A percentile compares a stretch with the other conserved stretches of the same genome.
Conservation (phyloP, 345 rosid species). For the Eucalyptus viminalis region DNA sequence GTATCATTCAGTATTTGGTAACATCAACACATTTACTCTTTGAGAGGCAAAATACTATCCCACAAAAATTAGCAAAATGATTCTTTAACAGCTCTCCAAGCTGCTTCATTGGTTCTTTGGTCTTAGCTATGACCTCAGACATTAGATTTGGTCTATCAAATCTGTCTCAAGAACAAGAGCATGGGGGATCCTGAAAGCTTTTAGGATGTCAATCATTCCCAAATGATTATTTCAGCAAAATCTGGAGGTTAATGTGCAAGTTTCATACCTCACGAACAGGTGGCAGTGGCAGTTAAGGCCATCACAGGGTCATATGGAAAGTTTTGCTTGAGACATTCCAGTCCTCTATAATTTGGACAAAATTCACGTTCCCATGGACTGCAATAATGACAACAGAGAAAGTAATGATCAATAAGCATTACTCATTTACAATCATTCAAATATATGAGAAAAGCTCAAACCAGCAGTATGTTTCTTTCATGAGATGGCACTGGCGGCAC, state of each 20-base stretch:
- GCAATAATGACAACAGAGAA: background rate
- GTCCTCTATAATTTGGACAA: conserved; percentile 80
- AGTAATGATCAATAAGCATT: background rate
- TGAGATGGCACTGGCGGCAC: background rate
- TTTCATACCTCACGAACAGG: conserved; percentile 67
- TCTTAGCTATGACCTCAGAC: background rate
- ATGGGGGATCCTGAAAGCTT: conserved; percentile 49
- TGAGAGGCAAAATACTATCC: too few species aligned
- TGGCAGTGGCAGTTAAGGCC: conserved; percentile 91
- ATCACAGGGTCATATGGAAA: conserved; percentile 59
- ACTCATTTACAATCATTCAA: background rate
- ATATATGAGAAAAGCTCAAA: background rate
- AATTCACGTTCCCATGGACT: conserved; percentile 97
- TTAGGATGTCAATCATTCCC: conserved; percentile 6
- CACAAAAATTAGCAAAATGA: background rate
- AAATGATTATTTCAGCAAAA: conserved; percentile 17
- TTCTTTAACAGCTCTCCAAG: conserved; percentile 22
- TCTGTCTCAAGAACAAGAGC: conserved; percentile 48
- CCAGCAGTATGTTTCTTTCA: background rate
- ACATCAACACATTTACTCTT: too few species aligned
- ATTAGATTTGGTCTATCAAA: too few species aligned
- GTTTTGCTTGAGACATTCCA: conserved; percentile 74
- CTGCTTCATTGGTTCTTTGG: conserved; percentile 54
- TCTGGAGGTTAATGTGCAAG: background rate
- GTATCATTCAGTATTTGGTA: too few species aligned